These are phyloP conservation scores for Verticillium longisporum DNA, from an alignment of 2,329 filamentous ascomycete species.

Conservation along the genomic window DNA sequence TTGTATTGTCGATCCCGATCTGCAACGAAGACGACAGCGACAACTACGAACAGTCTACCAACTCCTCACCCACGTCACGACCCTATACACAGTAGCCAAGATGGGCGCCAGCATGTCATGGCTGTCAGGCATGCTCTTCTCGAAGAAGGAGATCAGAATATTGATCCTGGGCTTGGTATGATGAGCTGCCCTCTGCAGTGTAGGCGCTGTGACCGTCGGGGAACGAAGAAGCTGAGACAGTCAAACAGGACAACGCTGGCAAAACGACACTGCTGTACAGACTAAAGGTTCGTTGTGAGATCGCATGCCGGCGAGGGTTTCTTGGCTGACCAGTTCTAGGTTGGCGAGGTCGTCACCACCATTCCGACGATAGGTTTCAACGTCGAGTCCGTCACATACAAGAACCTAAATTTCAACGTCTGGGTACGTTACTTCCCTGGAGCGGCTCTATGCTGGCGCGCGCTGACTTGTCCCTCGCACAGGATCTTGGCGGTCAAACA, in stretches of 20 bases:
- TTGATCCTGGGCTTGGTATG: slow-evolving; percentile 87
- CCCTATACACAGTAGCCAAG: slow-evolving; percentile 20
- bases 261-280: slow-evolving; percentile 97
- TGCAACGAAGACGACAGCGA: background rate
- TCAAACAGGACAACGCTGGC: slow-evolving; percentile 81
- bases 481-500: slow-evolving; percentile 96
- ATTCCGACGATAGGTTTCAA: slow-evolving; percentile 99
- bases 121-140: slow-evolving; percentile 69
- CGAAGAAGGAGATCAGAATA: slow-evolving; percentile 97
- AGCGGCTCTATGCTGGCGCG: background rate
- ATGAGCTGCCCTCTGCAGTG: slow-evolving; percentile 27
- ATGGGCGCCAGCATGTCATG: slow-evolving; percentile 63
- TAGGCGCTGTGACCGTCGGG: background rate
- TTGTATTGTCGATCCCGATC: background rate
- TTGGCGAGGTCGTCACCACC: slow-evolving; percentile 97
- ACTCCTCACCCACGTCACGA: background rate
- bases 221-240: background rate
- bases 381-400: slow-evolving; percentile 97
- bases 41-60: background rate
- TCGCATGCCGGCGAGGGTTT: slow-evolving; percentile 2
- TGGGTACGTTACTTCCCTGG: slow-evolving; percentile 59
- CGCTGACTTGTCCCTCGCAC: slow-evolving; percentile 1
- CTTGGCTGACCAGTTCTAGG: slow-evolving; percentile 43
- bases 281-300: slow-evolving; percentile 62
- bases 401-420: slow-evolving; percentile 97